phyloP scores from a whole-genome alignment of 169 alveolate species.

The Cyclospora cayetanensis region DNA sequence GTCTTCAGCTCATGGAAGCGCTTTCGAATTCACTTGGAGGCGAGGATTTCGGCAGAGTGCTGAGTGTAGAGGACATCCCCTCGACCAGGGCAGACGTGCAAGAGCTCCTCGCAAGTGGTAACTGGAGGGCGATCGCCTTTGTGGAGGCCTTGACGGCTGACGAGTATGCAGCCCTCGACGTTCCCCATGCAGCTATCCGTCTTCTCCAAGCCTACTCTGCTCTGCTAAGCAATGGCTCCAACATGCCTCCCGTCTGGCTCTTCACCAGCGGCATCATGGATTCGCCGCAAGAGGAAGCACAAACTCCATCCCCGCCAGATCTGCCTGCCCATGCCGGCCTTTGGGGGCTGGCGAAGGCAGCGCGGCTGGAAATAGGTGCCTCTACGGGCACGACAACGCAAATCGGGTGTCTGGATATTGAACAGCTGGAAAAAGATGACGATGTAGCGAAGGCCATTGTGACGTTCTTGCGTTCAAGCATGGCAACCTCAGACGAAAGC shows the following conservation, averaged over 20 bases:
- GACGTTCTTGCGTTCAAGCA: conserved; percentile 35
- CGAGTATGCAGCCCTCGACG: conserved; percentile 67
- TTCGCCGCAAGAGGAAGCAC: background rate
- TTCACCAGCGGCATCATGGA: conserved; percentile 67
- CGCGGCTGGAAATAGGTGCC: conserved; percentile 74
- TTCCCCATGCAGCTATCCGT: conserved; percentile 65
- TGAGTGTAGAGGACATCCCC: conserved; percentile 64
- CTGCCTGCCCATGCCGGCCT: conserved; percentile 81
- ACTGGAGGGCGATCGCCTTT: conserved; percentile 61
- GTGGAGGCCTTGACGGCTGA: conserved; percentile 73
- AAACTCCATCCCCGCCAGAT: conserved; percentile 45
- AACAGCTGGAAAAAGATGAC: conserved; percentile 35
- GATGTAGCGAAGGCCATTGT: conserved; percentile 66
- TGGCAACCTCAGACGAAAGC: conserved; percentile 28
- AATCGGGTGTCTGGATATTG: conserved; percentile 72
- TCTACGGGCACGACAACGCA: conserved; percentile 59
- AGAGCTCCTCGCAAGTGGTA: conserved; percentile 46
- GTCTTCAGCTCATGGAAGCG: conserved; percentile 63
- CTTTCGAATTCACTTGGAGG: conserved; percentile 56
- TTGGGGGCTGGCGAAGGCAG: conserved; percentile 85
- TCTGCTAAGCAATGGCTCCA: conserved; percentile 48
- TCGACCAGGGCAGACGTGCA: conserved; percentile 53
- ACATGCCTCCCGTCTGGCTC: conserved; percentile 68
- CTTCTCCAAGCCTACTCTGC: conserved; percentile 62
- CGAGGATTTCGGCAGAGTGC: conserved; percentile 44